Percentiles rank a stretch among this genome's conserved stretches.
Conservation (phyloP, 129 eudicot species). For the Centella asiatica region DNA sequence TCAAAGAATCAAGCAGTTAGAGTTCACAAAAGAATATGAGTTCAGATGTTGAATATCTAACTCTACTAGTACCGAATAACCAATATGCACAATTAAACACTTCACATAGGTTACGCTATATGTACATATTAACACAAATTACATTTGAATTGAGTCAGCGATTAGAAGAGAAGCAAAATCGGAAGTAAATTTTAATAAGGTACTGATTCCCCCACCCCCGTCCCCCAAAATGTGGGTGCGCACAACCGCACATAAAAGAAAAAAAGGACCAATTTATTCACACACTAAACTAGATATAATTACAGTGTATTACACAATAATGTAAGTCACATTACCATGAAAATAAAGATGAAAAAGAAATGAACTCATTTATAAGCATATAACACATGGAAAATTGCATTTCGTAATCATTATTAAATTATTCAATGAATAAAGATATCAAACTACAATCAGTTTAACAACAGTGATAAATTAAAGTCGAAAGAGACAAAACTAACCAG, state of each 20-base stretch:
- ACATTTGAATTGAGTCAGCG: not conserved
- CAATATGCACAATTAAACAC: too few species aligned
- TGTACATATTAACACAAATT: not conserved
- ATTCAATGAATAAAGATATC: not conserved
- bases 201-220: too few species aligned
- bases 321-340: not conserved
- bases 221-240: too few species aligned
- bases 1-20: too few species aligned
- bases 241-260: too few species aligned
- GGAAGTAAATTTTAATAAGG: not conserved
- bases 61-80: too few species aligned
- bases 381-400: not conserved
- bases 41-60: too few species aligned
- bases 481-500: conserved; percentile 27
- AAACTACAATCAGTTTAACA: not conserved
- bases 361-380: not conserved
- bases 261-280: too few species aligned
- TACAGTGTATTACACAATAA: too few species aligned
- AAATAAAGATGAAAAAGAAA: not conserved
- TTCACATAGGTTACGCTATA: too few species aligned
- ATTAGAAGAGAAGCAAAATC: not conserved
- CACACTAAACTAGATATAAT: not conserved
- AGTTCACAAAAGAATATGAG: too few species aligned
- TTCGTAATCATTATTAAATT: not conserved
- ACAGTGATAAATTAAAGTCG: not conserved